Percentiles rank a stretch among this genome's conserved stretches.
Conservation (phyloP, 2,329 filamentous ascomycete genomes). For the Fusarium lateritium region DNA sequence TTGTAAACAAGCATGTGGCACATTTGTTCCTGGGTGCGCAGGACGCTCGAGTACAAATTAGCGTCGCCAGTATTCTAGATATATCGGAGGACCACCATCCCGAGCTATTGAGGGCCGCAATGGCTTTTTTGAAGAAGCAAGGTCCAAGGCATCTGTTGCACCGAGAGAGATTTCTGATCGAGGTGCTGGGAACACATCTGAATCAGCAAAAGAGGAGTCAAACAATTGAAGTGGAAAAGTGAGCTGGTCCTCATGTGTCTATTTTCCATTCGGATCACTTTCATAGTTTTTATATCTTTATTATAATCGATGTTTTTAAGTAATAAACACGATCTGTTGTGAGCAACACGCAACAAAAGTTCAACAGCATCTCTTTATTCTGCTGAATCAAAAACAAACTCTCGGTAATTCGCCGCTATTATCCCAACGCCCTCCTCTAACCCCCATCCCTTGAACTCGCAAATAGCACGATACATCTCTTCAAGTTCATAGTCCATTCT, state of each 20-base stretch:
- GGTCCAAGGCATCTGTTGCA: conserved; percentile 28
- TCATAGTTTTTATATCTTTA: too few relatives aligned
- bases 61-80: neutral
- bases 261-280: too few relatives aligned
- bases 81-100: conserved; percentile 18
- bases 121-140: conserved; percentile 16
- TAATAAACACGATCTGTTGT: too few relatives aligned
- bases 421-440: conserved; percentile 76
- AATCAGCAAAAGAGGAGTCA: neutral
- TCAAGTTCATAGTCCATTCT: conserved; percentile 83
- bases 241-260: neutral
- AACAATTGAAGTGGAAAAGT: neutral
- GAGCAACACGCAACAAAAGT: neutral
- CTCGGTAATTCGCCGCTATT: conserved; percentile 80
- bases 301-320: too few relatives aligned
- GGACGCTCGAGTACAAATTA: neutral
- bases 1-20: conserved; percentile 2
- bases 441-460: conserved; percentile 80
- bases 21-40: neutral
- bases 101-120: conserved; percentile 10
- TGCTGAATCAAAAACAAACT: conserved; percentile 75
- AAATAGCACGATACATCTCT: conserved; percentile 79
- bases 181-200: conserved; percentile 33
- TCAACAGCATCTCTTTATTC: neutral
- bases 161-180: conserved; percentile 38